A percentile compares a stretch with the other conserved stretches of the same genome.
These are phyloP conservation scores for Microbotryum intermedium DNA, from an alignment of 1,284 basidiomycete species.

Conservation along the genomic window DNA sequence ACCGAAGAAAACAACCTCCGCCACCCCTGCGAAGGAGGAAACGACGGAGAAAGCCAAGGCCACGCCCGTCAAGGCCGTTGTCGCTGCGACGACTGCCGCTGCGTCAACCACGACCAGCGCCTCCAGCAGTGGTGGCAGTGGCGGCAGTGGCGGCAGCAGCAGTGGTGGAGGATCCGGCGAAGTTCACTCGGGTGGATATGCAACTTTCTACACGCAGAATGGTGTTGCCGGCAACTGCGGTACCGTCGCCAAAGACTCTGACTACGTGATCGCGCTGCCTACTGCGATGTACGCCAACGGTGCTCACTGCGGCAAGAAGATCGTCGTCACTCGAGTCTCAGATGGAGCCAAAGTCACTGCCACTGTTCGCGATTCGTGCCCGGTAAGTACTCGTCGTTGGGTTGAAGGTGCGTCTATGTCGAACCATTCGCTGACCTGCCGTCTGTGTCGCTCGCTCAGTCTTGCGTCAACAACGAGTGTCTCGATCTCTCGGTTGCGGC, in stretches of 20 bases:
- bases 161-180: not conserved
- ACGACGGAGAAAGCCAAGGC: no score
- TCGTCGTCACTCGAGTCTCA: constrained; percentile 6
- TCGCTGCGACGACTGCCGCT: no score
- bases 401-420: no score
- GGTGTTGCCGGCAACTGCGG: constrained; percentile 5
- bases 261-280: not conserved
- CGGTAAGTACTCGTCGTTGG: no score
- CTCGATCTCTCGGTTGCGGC: constrained; percentile 62
- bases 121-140: no score
- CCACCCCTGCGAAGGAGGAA: no score
- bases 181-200: not conserved
- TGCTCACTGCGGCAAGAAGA: constrained; percentile 51
- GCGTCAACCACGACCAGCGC: no score
- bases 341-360: constrained; percentile 55
- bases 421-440: no score
- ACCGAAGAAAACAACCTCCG: no score
- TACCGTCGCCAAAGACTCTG: not conserved
- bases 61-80: no score
- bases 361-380: constrained; percentile 69
- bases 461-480: not conserved
- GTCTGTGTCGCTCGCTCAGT: not conserved
- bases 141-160: not conserved
- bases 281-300: constrained; percentile 40
- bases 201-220: constrained; percentile 1